Evolutionary conservation across 352 stramenopile species (phyloP), one percentile per base, ranked within the genome.

Genomic region (Phytopythium delawarense): DNA sequence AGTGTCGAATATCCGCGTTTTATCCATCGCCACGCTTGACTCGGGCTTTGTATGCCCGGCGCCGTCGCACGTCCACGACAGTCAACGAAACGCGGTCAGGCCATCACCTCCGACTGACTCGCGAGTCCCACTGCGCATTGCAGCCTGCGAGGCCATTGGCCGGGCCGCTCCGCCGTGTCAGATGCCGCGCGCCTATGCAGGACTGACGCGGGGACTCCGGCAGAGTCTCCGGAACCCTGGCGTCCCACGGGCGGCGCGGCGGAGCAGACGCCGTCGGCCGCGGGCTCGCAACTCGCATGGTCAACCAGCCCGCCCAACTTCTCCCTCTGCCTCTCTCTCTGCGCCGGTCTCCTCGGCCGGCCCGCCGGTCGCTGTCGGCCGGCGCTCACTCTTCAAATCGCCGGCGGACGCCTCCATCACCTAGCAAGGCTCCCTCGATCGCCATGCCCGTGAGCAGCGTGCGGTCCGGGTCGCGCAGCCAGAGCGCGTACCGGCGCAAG

Each of bases 401-500:
- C 35, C 52, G 16, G 5, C 49, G 49, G 49, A 20, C 12, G 16
- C 40, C 40, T 44, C 37, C 37, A 44, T 49, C 42, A 16, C 8
- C 49, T 8, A 55, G 49, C 49, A 32, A 32, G 28, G 25, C n/a
- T 13, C 6, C n/a, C 50, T 50, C 44, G 13, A n/a, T 23, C 21
- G 20, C 21, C 21, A 53, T 53, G 46, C 46, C 46, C 3, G 18
- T 53, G 46, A 53, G 23, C 28, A 32, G 28, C 13, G 46, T 53
- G 13, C 12, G 46, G 2, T 45, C 52, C 12, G 13, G n/a, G 23
- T 18, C 52, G n/a, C 52, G 52, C 20, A 18, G 35, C n/a, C 52
- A 46, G 18, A 25, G 55, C 37, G 59, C 65, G 44, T 67, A 67
- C 45, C 65, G 52, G 15, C 56, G 65, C 51, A 67, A 63, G 39